A percentile compares a stretch with the other conserved stretches of the same genome.
These are phyloP conservation scores for Funneliformis mosseae DNA, from an alignment of 192 early-diverging fungal genomes.

Conservation along the genomic window DNA sequence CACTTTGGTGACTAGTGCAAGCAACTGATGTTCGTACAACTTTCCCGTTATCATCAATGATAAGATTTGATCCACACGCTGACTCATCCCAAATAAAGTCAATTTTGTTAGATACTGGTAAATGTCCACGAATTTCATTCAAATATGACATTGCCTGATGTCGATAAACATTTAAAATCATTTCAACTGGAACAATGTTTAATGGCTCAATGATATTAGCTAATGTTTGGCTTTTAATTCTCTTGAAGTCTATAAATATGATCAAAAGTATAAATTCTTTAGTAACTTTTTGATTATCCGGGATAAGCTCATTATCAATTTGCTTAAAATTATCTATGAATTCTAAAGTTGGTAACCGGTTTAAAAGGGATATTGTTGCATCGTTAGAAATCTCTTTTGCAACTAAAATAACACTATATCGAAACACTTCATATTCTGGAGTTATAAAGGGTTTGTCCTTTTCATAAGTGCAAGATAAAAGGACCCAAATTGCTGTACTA, in stretches of 20 bases:
- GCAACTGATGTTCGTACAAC: background rate
- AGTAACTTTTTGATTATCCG: background rate
- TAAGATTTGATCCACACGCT: background rate
- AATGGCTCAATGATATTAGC: too few relatives aligned
- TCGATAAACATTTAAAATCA: background rate
- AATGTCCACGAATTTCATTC: background rate
- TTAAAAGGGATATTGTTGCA: background rate
- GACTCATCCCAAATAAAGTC: background rate
- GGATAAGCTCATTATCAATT: background rate
- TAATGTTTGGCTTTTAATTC: background rate
- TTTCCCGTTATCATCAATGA: background rate
- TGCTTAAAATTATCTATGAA: background rate
- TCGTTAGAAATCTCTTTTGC: slow-evolving; percentile 1
- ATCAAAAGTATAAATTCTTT: background rate
- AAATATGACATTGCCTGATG: background rate
- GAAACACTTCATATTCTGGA: slow-evolving; percentile 1
- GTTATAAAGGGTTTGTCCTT: slow-evolving; percentile 14
- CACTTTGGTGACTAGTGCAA: background rate
- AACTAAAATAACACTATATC: too few relatives aligned
- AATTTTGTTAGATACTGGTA: background rate
- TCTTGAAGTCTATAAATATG: background rate
- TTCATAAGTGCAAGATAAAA: background rate
- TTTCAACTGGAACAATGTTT: background rate
- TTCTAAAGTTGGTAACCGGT: background rate
- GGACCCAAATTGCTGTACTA: background rate